Conservation (phyloP, 2,329 filamentous ascomycete species). For the Hymenoscyphus fraxineus region DNA sequence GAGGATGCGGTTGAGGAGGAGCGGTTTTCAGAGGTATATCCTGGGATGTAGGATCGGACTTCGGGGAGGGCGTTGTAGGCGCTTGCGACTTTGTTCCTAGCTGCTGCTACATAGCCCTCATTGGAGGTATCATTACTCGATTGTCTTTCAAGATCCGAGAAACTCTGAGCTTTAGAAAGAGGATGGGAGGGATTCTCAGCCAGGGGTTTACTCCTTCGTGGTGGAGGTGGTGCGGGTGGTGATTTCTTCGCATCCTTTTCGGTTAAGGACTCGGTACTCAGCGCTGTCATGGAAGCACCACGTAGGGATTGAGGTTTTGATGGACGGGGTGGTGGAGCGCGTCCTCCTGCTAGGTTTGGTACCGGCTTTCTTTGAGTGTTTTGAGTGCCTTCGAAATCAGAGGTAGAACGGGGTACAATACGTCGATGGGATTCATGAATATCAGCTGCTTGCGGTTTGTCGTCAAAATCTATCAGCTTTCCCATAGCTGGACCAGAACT, state of each 20-base stretch:
- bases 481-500: slow-evolving; percentile 43
- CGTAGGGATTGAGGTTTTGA: slow-evolving; percentile 55
- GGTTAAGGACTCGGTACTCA: slow-evolving; percentile 36
- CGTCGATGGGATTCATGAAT: slow-evolving; percentile 35
- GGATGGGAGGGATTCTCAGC: slow-evolving; percentile 23
- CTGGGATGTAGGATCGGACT: slow-evolving; percentile 31
- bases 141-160: slow-evolving; percentile 22
- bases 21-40: slow-evolving; percentile 16
- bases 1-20: slow-evolving; percentile 25
- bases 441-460: slow-evolving; percentile 44
- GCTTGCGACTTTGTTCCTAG: slow-evolving; percentile 29
- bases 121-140: slow-evolving; percentile 13
- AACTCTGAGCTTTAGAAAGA: slow-evolving; percentile 28
- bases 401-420: slow-evolving; percentile 29
- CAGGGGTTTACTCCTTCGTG: slow-evolving; percentile 17
- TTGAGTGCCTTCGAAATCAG: slow-evolving; percentile 27
- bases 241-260: slow-evolving; percentile 39
- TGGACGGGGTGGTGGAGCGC: slow-evolving; percentile 51
- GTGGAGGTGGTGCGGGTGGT: slow-evolving; percentile 35
- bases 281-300: slow-evolving; percentile 34
- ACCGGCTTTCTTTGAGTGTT: slow-evolving; percentile 32
- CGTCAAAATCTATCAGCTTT: slow-evolving; percentile 58
- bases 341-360: slow-evolving; percentile 18
- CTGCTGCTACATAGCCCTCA: slow-evolving; percentile 31
- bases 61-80: slow-evolving; percentile 35